Evolutionary conservation across 1,284 basidiomycete species (phyloP), one percentile per base, ranked within the genome.

Genomic region (Ganoderma multipileum): DNA sequence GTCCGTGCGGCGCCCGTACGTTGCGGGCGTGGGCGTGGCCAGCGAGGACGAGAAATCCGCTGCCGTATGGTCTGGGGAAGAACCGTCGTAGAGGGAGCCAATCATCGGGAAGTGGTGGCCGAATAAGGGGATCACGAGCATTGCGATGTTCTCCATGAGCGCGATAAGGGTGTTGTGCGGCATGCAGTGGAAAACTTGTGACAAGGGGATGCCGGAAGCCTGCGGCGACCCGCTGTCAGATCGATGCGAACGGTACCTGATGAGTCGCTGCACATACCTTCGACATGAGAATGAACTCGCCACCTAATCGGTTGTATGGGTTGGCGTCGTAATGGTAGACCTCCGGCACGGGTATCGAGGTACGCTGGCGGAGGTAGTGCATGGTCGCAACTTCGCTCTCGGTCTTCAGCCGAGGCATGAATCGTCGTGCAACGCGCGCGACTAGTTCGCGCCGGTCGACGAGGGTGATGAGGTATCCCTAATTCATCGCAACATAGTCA

Each of bases 311-410:
- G 77, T 95, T 95, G 78, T 88, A 93, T 7, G 92, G 93, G 75
- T 93, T 93, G 0, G 92, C 85, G 73, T 95, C 91, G 78, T 92
- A 91, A 76, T 89, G 86, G 71, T 90, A 91, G 8, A 95, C 87
- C 26, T 80, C 83, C 0, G 93, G 92, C 6, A 94, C 90, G 0
- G 93, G 92, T 26, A 94, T 83, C 65, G 81, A 80, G 2, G 91
- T 91, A 72, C 87, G 83, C 71, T 88, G 83, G 62, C 91, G 88
- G 42, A 95, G 83, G 77, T 91, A 95, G 38, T 86, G 84, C 83
- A 95, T 89, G 0, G 93, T 95, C 2, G 93, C 93, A 20, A 94
- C 90, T 77, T 95, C 93, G 0, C 92, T 93, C 77, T 92, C 90
- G 4, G 91, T 93, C 82, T 95, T 95, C 72, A 93, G 83, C 41